Evolutionary conservation across 2,329 filamentous ascomycete genomes (phyloP), one percentile per base, ranked within the genome.

Genomic region (Helotiales sp.): DNA sequence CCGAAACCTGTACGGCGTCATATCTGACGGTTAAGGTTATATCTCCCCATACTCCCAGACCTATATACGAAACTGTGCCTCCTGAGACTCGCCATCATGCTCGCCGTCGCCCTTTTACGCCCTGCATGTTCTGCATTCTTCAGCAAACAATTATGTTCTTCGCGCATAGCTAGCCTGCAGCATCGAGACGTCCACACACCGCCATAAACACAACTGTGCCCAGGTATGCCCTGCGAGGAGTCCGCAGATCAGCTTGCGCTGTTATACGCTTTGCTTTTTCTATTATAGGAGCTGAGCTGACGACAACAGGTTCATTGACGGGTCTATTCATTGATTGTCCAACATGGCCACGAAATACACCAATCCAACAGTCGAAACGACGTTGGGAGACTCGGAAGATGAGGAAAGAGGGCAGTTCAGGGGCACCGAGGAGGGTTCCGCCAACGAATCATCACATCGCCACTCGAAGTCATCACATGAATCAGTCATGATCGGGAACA

Each of bases 331-430:
- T 53, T 44, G 27, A 27, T 52, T 22, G 22, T n/a, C 30, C 54
- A 56, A 54, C 40, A 71, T 71, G 68, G 49, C 67, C 22, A 57
- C 66, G 10, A 67, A 60, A 59, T 69, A 70, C 52, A 65, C 36
- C 30, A 47, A 52, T 52, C 63, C 67, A 57, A 61, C 64, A 8
- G 54, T 68, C 40, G 64, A 68, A 58, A 52, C 65, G 30, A 71
- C 71, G 17, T 49, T 65, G 29, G 69, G 70, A 49, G 61, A 65
- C 44, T 63, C 63, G 25, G 67, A 70, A 40, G 64, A 69, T 62
- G 67, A 67, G 54, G 52, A 62, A 57, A 61, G 57, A 49, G 57
- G 49, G n/a, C 55, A 55, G 42, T 42, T 64, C 52, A 66, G 55
- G 56, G 57, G 42, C 24, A 57, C 47, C 33, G 59, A 62, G 27